These are phyloP conservation scores for Alternaria consortialis DNA, from an alignment of 2,329 filamentous ascomycete species.

Conservation along the genomic window DNA sequence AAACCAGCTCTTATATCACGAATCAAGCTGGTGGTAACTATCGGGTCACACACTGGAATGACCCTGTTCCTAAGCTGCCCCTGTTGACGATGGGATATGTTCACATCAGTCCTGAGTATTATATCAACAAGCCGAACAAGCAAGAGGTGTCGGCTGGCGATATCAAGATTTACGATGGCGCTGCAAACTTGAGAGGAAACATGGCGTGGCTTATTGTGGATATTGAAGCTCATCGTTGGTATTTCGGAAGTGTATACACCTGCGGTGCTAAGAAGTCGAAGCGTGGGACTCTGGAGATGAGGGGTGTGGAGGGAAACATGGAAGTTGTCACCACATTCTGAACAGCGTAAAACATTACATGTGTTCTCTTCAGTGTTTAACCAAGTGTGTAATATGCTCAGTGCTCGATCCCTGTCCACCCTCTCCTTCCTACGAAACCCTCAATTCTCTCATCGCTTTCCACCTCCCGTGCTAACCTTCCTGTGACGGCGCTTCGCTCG, in stretches of 20 bases:
- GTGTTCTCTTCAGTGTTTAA: not conserved
- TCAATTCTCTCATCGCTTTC: not conserved
- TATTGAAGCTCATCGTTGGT: constrained; percentile 49
- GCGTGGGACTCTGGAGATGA: constrained; percentile 18
- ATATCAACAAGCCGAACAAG: constrained; percentile 41
- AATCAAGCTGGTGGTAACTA: constrained; percentile 64
- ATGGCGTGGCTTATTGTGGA: constrained; percentile 39
- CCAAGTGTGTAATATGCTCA: not conserved
- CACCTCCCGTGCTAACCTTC: not conserved
- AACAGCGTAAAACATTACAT: not conserved
- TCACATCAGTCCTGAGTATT: constrained; percentile 76
- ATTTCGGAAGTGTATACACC: constrained; percentile 37
- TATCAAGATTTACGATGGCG: constrained; percentile 35
- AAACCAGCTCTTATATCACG: constrained; percentile 66
- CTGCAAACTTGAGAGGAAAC: constrained; percentile 42
- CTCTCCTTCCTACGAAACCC: not conserved
- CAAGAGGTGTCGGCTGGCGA: constrained; percentile 30
- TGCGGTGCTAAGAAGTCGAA: constrained; percentile 30
- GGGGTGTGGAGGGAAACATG: constrained; percentile 15
- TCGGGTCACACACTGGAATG: constrained; percentile 73
- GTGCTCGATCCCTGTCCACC: not conserved
- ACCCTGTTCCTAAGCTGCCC: constrained; percentile 74
- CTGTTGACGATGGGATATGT: constrained; percentile 68
- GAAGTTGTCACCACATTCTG: constrained; percentile 27
- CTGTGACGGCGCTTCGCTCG: not conserved